phyloP scores from a whole-genome alignment of 495 filamentous ascomycete species.

The Aspergillus sclerotiicarbonarius region DNA sequence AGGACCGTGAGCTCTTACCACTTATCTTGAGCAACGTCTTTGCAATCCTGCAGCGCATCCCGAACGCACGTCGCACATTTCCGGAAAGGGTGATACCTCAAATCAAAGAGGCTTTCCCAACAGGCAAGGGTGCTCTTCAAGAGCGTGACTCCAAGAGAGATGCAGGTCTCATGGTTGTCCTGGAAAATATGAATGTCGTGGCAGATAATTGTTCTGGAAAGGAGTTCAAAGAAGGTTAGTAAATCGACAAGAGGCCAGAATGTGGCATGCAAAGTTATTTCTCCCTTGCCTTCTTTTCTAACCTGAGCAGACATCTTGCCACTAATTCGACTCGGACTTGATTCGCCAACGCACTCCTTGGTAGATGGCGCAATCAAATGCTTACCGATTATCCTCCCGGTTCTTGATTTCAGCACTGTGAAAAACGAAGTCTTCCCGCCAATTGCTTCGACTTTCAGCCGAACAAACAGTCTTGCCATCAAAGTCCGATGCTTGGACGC shows the following conservation, averaged over 20 bases:
- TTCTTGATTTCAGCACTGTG: constrained; percentile 91
- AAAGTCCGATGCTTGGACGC: constrained; percentile 90
- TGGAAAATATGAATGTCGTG: constrained; percentile 76
- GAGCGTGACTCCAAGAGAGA: constrained; percentile 84
- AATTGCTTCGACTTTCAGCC: constrained; percentile 83
- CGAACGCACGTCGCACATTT: constrained; percentile 72
- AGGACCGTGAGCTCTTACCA: constrained; percentile 81
- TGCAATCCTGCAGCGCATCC: constrained; percentile 73
- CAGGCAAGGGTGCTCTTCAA: constrained; percentile 40
- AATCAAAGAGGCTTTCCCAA: constrained; percentile 77
- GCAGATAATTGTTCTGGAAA: constrained; percentile 79
- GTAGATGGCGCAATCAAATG: constrained; percentile 80
- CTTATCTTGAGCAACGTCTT: constrained; percentile 88
- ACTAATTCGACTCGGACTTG: constrained; percentile 74
- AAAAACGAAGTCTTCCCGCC: constrained; percentile 95
- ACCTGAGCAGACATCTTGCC: constrained; percentile 71
- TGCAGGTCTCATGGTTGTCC: constrained; percentile 82
- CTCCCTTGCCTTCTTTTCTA: background rate
- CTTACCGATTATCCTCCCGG: constrained; percentile 69
- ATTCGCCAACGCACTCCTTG: constrained; percentile 82
- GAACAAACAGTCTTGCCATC: constrained; percentile 87
- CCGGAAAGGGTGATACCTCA: constrained; percentile 80
- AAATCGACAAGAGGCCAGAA: background rate
- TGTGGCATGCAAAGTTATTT: background rate
- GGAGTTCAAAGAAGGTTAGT: constrained; percentile 89